These are phyloP conservation scores for Beta macrorhiza DNA, from an alignment of 179 eudicot genomes.

Conservation along the genomic window DNA sequence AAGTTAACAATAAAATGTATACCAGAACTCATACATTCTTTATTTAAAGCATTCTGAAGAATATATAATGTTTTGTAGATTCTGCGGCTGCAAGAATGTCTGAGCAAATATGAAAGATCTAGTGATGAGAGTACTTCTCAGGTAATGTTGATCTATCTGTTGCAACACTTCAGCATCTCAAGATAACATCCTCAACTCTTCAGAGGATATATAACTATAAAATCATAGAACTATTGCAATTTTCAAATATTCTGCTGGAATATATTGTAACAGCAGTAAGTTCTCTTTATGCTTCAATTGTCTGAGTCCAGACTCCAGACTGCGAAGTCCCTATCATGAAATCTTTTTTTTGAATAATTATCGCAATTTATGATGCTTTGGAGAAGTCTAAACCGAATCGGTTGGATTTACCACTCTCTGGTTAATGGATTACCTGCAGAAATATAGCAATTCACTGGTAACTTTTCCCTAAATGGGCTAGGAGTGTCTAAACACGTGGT, in stretches of 20 bases:
- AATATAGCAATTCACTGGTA: background rate
- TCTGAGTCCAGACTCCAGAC: background rate
- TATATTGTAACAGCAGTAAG: background rate
- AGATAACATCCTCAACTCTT: background rate
- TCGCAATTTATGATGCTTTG: background rate
- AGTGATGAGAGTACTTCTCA: constrained; percentile 82
- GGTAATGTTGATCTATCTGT: constrained; percentile 40
- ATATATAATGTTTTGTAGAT: constrained; percentile 43
- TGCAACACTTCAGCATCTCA: background rate
- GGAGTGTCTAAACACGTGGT: background rate
- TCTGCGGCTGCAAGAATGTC: constrained; percentile 87
- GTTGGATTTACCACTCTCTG: constrained; percentile 2
- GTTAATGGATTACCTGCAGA: background rate
- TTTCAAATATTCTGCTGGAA: background rate
- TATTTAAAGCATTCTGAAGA: constrained; percentile 13
- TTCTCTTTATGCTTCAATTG: background rate
- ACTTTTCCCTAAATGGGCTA: background rate
- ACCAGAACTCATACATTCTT: background rate
- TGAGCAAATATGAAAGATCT: constrained; percentile 88
- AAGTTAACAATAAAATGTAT: background rate
- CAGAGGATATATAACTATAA: no score
- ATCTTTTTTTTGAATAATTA: background rate
- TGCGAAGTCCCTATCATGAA: constrained; percentile 1
- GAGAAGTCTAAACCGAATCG: background rate
- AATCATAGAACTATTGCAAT: background rate